Conservation (phyloP, 768 basidiomycete species). For the Lactifluus piperatus region DNA sequence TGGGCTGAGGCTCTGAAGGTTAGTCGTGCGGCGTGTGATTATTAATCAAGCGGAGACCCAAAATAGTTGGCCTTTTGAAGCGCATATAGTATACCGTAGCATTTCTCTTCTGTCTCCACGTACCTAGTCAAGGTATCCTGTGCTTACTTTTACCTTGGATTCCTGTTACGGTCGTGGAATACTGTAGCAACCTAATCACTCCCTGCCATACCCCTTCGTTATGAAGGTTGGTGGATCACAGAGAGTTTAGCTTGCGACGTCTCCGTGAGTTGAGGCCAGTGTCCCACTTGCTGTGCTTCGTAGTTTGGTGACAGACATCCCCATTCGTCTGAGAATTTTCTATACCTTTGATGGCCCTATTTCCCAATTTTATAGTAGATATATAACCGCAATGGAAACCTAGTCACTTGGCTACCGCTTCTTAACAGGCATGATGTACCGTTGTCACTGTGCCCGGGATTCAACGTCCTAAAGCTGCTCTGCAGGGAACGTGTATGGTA, state of each 20-base stretch:
- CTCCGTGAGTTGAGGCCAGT: conserved; percentile 52
- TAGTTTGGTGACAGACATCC: conserved; percentile 66
- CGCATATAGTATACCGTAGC: not conserved
- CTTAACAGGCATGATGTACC: too few relatives aligned
- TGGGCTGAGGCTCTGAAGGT: too few relatives aligned
- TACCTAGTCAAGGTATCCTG: conserved; percentile 62
- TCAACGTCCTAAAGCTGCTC: too few relatives aligned
- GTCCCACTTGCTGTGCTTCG: conserved; percentile 33
- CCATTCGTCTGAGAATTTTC: not conserved
- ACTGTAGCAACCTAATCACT: conserved; percentile 32
- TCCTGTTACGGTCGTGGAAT: conserved; percentile 73
- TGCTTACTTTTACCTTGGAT: conserved; percentile 34
- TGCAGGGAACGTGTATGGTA: too few relatives aligned
- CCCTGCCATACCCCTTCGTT: conserved; percentile 46
- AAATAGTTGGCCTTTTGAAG: not conserved
- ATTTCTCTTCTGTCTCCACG: conserved; percentile 28
- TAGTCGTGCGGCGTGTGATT: not conserved
- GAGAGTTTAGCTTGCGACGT: conserved; percentile 36
- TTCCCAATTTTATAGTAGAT: too few relatives aligned
- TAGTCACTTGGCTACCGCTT: too few relatives aligned
- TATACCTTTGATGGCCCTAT: too few relatives aligned
- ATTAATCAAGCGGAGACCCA: conserved; percentile 12
- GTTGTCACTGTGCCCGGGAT: too few relatives aligned
- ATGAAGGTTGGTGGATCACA: conserved; percentile 43
- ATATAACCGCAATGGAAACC: too few relatives aligned